Conservation (phyloP, 768 basidiomycete species). For the Dacryopinax primogenitus region DNA sequence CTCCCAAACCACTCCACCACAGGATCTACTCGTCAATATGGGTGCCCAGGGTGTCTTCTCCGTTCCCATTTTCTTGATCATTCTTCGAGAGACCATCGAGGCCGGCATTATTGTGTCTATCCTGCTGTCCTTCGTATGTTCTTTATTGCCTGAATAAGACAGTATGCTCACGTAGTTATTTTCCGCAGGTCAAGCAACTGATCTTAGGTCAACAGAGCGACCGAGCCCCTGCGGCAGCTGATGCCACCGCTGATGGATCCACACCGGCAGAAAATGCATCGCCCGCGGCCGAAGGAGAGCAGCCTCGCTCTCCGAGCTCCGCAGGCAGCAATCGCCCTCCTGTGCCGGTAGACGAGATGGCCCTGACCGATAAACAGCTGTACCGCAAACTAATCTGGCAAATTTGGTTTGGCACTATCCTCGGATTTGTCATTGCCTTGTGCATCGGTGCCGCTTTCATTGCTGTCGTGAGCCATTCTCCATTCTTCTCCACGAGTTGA, state of each 20-base stretch:
- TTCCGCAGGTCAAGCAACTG: background rate
- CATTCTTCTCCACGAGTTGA: background rate
- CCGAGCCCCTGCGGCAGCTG: background rate
- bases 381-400: conserved; percentile 23
- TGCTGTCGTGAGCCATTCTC: conserved; percentile 39
- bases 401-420: conserved; percentile 61
- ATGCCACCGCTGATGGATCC: background rate
- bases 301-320: background rate
- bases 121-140: background rate
- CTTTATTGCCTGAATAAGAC: background rate
- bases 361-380: background rate
- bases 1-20: background rate
- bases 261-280: background rate
- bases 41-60: background rate
- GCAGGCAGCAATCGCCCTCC: background rate
- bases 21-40: background rate
- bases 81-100: conserved; percentile 3
- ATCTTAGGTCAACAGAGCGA: background rate
- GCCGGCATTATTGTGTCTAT: conserved; percentile 3
- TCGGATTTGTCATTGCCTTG: conserved; percentile 67
- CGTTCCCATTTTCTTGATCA: background rate
- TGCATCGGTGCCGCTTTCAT: conserved; percentile 86
- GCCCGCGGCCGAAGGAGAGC: background rate
- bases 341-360: background rate
- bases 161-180: background rate